Evolutionary conservation across 768 basidiomycete species (phyloP).

Genomic region (Exidia glandulosa): DNA sequence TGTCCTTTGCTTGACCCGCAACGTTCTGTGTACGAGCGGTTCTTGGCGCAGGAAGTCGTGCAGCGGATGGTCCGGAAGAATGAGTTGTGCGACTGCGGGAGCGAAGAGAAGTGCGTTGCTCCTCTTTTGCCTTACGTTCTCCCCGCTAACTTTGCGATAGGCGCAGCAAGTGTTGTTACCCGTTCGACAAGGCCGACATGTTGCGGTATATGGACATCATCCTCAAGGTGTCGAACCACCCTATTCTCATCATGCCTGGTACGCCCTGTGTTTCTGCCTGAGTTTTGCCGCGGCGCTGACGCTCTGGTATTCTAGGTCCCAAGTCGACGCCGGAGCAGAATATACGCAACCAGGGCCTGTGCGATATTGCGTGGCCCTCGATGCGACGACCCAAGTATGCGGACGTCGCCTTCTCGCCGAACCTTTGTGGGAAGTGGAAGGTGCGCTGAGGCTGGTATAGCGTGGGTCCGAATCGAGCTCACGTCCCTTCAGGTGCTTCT

Average conservation of each 20-base stretch:
- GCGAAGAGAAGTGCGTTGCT: constrained; percentile 36
- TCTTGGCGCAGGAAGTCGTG: constrained; percentile 53
- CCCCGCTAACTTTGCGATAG: constrained; percentile 15
- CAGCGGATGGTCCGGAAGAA: constrained; percentile 64
- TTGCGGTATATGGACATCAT: constrained; percentile 74
- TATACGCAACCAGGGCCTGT: constrained; percentile 48
- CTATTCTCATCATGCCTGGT: constrained; percentile 80
- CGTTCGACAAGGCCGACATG: constrained; percentile 36
- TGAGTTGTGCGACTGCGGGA: constrained; percentile 63
- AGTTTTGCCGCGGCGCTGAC: too few relatives aligned
- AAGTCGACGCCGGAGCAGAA: constrained; percentile 55
- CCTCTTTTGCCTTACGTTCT: not conserved
- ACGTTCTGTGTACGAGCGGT: constrained; percentile 57
- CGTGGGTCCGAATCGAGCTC: not conserved
- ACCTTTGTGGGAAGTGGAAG: constrained; percentile 78
- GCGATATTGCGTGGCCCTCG: constrained; percentile 53
- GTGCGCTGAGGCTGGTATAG: constrained; percentile 33
- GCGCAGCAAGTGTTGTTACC: constrained; percentile 48
- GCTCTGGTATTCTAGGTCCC: not conserved
- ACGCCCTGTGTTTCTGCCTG: constrained; percentile 1
- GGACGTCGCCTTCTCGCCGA: constrained; percentile 47
- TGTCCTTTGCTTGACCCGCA: constrained; percentile 75
- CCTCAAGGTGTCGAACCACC: constrained; percentile 82
- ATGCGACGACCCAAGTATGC: constrained; percentile 46
- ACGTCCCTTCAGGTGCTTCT: constrained; percentile 44